phyloP scores from a whole-genome alignment of 2,329 filamentous ascomycete species.

The Ceratocystis diversiconidia region DNA sequence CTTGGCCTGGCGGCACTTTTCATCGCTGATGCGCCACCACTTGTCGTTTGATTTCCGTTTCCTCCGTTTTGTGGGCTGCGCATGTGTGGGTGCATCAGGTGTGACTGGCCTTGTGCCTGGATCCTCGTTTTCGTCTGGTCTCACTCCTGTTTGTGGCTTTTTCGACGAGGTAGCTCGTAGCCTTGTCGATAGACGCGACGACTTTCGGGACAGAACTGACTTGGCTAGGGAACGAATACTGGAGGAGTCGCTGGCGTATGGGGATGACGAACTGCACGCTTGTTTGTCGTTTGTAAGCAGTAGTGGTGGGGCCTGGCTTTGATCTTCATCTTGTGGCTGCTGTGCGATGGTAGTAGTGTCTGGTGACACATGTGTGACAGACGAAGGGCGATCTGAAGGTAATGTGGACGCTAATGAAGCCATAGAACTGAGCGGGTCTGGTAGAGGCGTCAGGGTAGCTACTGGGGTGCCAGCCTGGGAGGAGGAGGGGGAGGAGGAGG shows the following conservation, averaged over 20 bases:
- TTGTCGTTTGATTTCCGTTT: conserved; percentile 46
- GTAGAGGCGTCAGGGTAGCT: conserved; percentile 34
- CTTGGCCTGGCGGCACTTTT: conserved; percentile 89
- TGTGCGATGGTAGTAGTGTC: conserved; percentile 4
- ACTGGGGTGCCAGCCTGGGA: conserved; percentile 17
- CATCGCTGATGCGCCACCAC: conserved; percentile 98
- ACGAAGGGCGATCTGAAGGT: conserved; percentile 27
- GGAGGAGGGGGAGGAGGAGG: conserved; percentile 25
- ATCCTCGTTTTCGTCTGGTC: background rate
- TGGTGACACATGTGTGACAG: conserved; percentile 9
- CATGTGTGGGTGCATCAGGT: too few relatives aligned
- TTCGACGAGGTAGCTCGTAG: conserved; percentile 3
- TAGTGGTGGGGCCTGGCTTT: background rate
- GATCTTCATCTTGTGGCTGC: conserved; percentile 9
- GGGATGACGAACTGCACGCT: conserved; percentile 26
- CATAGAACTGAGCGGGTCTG: conserved; percentile 29
- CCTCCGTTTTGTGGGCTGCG: background rate
- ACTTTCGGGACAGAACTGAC: conserved; percentile 37
- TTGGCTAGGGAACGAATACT: conserved; percentile 44
- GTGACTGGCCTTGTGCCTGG: background rate
- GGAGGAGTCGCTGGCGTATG: conserved; percentile 22
- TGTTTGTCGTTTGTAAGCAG: conserved; percentile 23
- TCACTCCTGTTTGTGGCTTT: background rate
- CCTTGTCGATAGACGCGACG: conserved; percentile 22
- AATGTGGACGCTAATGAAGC: conserved; percentile 23